Evolutionary conservation across 371 early-diverging fungal genomes (phyloP), one percentile per base, ranked within the genome.

Genomic region (Mucor sp.): DNA sequence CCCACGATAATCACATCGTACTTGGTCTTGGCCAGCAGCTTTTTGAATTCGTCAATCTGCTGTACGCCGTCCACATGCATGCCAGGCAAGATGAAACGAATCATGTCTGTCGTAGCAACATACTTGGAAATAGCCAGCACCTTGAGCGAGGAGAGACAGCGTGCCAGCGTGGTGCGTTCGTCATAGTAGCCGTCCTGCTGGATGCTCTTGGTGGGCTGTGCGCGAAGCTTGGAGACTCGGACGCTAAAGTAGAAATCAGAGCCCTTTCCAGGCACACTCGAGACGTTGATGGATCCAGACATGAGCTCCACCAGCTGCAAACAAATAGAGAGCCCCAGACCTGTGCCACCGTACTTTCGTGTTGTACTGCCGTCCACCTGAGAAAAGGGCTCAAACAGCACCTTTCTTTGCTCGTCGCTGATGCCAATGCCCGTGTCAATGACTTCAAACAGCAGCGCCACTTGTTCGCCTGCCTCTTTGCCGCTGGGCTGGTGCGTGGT

Each of bases 341-440:
- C 90, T 5, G 88, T 87, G 4, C 90, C 90, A 37, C 88, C 88
- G 65, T 85, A 88, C 66, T 82, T 85, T 25, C 87, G 85, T 59
- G 87, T 87, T 1, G 87, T 87, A n/a, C 87, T 85, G 56, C 78
- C 85, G 63, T 87, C 87, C 3, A 85, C 85, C 59, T 87, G 87
- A 28, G 85, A 85, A 55, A 87, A 87, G 14, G 85, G 84, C 3
- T 81, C 85, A 74, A 87, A 87, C 17, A 87, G 55, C 32, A 84
- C 83, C 67, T 85, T 84, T 44, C 83, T 76, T 57, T 87, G 85
- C 41, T 84, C 83, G 14, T 81, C 76, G 28, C 83, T 83, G 65
- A 87, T 79, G 19, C 87, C 87, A 58, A 87, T 87, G 25, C 87
- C 87, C 23, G 80, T 79, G 55, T 87, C 87, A 15, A 75, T 75